Conservation (phyloP, 257 asterid genomes). For the Verbena officinalis region DNA sequence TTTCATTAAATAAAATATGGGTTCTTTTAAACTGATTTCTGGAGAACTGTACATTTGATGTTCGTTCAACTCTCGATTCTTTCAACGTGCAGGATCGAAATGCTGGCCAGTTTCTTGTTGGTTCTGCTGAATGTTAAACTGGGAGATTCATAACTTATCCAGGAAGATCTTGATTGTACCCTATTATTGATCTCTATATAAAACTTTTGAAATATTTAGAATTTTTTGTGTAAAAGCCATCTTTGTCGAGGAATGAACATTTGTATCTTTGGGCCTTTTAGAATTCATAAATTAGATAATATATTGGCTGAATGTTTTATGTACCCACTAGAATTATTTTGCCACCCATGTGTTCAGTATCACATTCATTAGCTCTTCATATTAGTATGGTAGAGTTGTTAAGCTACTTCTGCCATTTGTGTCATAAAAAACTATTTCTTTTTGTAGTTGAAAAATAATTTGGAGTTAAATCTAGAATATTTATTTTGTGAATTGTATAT, state of each 20-base stretch:
- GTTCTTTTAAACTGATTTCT: not conserved
- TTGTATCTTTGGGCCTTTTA: not conserved
- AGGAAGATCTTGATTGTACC: not conserved
- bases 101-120: conserved; percentile 61
- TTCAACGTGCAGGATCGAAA: conserved; percentile 60
- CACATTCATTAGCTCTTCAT: not conserved
- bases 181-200: not conserved
- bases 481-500: too few relatives aligned
- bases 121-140: conserved; percentile 40
- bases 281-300: not conserved
- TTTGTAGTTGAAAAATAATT: too few relatives aligned
- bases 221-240: not conserved
- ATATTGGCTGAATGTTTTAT: not conserved
- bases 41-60: not conserved
- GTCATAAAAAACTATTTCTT: too few relatives aligned
- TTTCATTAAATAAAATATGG: not conserved
- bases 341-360: too few relatives aligned
- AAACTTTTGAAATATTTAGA: not conserved
- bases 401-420: too few relatives aligned
- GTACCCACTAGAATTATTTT: too few relatives aligned
- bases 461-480: too few relatives aligned
- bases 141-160: not conserved
- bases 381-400: too few relatives aligned
- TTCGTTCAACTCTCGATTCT: too few relatives aligned
- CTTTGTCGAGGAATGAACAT: not conserved